Evolutionary conservation across 176 grass and related monocot genomes (phyloP).

Genomic region (Chloris gayana): DNA sequence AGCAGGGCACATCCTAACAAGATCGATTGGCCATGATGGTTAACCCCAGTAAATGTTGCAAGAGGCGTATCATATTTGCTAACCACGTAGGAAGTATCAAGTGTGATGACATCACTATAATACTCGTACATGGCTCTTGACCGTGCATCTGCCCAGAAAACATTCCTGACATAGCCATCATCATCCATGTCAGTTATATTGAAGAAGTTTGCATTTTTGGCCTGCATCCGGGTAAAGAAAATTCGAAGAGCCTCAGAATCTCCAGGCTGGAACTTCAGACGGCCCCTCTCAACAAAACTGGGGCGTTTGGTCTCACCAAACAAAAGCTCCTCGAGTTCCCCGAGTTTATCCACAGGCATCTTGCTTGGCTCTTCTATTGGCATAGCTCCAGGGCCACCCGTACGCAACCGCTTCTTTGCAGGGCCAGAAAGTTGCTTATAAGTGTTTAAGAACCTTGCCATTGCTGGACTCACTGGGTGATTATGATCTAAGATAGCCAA

Average conservation of each 20-base stretch:
- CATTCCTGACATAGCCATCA: conserved; percentile 71
- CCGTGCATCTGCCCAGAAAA: conserved; percentile 87
- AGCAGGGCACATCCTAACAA: conserved; percentile 79
- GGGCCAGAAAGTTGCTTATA: conserved; percentile 73
- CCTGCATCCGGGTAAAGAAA: conserved; percentile 97
- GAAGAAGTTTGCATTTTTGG: conserved; percentile 92
- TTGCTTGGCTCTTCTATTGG: conserved; percentile 69
- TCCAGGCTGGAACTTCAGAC: conserved; percentile 73
- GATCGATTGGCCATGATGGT: conserved; percentile 89
- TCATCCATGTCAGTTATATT: conserved; percentile 84
- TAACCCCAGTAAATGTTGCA: conserved; percentile 82
- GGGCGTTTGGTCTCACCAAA: conserved; percentile 70
- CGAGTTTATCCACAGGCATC: conserved; percentile 72
- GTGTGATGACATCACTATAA: conserved; percentile 74
- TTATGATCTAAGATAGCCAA: conserved; percentile 89
- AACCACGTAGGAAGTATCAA: conserved; percentile 79
- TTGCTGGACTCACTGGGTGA: conserved; percentile 90
- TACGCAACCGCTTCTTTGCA: conserved; percentile 47
- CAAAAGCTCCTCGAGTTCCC: conserved; percentile 71
- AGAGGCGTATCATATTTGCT: conserved; percentile 89
- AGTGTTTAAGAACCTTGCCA: conserved; percentile 89
- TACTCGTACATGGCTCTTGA: conserved; percentile 87
- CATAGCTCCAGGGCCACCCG: conserved; percentile 54
- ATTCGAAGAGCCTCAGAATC: conserved; percentile 84
- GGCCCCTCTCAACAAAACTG: conserved; percentile 55